Conservation (phyloP, 306 rosid genomes). For the Sophora flavescens region DNA sequence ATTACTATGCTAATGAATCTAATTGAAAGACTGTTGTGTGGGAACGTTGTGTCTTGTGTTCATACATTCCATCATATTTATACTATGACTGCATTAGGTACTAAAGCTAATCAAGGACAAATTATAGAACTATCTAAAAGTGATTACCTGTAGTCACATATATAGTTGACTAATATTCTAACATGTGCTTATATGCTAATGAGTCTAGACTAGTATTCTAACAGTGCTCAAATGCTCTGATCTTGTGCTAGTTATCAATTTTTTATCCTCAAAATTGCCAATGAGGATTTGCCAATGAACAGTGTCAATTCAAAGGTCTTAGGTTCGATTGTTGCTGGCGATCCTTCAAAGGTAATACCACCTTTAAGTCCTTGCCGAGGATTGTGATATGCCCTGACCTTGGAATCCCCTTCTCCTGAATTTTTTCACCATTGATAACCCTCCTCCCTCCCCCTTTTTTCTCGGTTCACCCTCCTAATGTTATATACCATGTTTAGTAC, state of each 20-base stretch:
- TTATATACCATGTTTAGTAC: slow-evolving; percentile 1
- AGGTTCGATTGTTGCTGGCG: background rate
- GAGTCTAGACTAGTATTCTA: background rate
- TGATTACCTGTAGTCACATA: background rate
- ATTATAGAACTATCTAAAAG: background rate
- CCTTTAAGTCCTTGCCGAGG: background rate
- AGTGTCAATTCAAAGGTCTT: background rate
- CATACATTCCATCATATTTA: background rate
- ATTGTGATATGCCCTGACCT: background rate
- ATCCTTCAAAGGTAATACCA: background rate
- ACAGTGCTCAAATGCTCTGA: background rate
- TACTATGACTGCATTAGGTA: background rate
- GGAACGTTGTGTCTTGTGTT: background rate
- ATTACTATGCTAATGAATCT: no score
- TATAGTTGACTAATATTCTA: background rate
- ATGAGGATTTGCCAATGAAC: background rate
- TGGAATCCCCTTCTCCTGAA: background rate
- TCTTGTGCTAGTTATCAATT: background rate
- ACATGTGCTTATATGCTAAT: background rate
- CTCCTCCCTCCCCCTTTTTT: background rate
- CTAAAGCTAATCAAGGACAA: background rate
- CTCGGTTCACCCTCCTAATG: background rate
- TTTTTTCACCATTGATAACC: background rate
- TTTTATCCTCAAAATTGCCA: background rate
- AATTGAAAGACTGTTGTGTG: background rate